A percentile compares a stretch with the other conserved stretches of the same genome.
phyloP scores from a whole-genome alignment of 257 asterid species.

The Handroanthus guayacan region DNA sequence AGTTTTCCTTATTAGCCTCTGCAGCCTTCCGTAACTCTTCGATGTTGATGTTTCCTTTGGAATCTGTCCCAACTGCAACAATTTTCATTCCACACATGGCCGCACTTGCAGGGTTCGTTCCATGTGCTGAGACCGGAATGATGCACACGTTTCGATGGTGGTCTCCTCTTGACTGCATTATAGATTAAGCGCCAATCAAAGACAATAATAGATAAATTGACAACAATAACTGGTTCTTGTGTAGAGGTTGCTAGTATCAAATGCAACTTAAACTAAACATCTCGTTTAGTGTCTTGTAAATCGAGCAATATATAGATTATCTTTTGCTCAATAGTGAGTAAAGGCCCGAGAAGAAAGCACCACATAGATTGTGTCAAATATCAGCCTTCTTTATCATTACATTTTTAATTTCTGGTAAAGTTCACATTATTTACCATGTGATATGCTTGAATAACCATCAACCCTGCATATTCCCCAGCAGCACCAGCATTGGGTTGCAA shows the following conservation, averaged over 20 bases:
- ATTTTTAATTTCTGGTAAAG: neutral
- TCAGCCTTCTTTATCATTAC: neutral
- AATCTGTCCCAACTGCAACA: constrained; percentile 94
- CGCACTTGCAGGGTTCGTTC: constrained; percentile 98
- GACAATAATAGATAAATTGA: neutral
- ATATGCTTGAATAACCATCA: constrained; percentile 98
- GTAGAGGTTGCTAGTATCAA: no score
- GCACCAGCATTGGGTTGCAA: constrained; percentile 99
- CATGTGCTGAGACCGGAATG: constrained; percentile 98
- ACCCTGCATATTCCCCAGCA: constrained; percentile 95
- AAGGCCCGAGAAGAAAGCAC: no score
- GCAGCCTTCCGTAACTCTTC: constrained; percentile 91
- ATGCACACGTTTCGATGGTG: constrained; percentile 91
- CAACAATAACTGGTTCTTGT: neutral
- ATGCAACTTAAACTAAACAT: no score
- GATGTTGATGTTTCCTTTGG: constrained; percentile 94
- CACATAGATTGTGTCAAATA: neutral
- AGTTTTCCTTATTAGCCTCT: constrained; percentile 72
- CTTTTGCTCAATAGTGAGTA: no score
- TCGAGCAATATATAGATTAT: no score
- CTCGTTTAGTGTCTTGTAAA: no score
- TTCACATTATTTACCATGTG: constrained; percentile 64
- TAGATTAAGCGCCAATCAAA: constrained; percentile 4
- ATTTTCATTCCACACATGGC: constrained; percentile 99
- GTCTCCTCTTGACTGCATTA: constrained; percentile 87